These are phyloP conservation scores for Candida quercuum DNA, from an alignment of 805 yeast species.

Conservation along the genomic window DNA sequence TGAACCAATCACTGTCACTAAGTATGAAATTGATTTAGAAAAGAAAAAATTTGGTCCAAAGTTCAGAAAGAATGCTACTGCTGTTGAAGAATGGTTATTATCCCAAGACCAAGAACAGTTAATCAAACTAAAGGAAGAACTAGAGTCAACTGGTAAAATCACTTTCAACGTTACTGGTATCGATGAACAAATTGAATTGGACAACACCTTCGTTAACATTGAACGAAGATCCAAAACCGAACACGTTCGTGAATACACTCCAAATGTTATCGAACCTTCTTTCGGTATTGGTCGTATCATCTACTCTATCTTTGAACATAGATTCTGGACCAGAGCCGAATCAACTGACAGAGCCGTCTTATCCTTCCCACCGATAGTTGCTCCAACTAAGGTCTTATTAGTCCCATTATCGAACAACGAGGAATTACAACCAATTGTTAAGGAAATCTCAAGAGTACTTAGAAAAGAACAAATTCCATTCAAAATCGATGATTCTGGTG, in stretches of 20 bases:
- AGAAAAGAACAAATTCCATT: constrained; percentile 83
- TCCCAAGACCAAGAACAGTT: constrained; percentile 80
- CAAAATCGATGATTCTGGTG: constrained; percentile 95
- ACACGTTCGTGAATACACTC: constrained; percentile 92
- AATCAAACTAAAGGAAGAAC: constrained; percentile 68
- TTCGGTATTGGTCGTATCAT: constrained; percentile 98
- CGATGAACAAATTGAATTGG: constrained; percentile 63
- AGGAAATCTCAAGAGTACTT: constrained; percentile 62
- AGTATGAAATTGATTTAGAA: constrained; percentile 78
- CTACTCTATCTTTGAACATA: constrained; percentile 89
- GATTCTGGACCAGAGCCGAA: constrained; percentile 92
- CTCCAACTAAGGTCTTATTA: constrained; percentile 94
- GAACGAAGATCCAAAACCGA: constrained; percentile 75
- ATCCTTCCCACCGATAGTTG: constrained; percentile 91
- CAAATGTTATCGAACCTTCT: constrained; percentile 98
- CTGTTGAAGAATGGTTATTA: constrained; percentile 75
- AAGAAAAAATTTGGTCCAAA: constrained; percentile 97
- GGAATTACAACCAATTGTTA: constrained; percentile 70
- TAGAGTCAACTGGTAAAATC: constrained; percentile 57
- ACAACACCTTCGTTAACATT: constrained; percentile 64
- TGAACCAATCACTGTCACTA: constrained; percentile 78
- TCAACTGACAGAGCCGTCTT: constrained; percentile 83
- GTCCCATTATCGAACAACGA: constrained; percentile 90
- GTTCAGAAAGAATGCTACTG: constrained; percentile 95
- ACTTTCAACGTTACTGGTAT: constrained; percentile 63